Percentiles rank a stretch among this genome's conserved stretches.
phyloP scores from a whole-genome alignment of 2,329 filamentous ascomycete genomes.

The Pestalotiopsis sp. region DNA sequence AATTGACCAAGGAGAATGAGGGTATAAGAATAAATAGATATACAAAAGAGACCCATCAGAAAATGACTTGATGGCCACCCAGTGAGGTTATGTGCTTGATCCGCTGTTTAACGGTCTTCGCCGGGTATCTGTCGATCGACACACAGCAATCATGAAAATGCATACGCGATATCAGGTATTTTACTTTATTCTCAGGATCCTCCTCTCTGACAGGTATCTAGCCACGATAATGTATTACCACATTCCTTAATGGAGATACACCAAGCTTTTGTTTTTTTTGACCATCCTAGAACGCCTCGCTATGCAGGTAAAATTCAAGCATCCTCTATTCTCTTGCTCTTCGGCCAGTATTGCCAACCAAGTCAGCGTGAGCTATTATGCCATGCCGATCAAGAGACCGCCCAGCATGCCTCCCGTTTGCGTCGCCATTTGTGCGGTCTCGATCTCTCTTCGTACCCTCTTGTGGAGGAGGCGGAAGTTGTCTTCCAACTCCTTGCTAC shows the following conservation, averaged over 20 bases:
- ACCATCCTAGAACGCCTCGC: constrained; percentile 6
- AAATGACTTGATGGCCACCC: too few relatives aligned
- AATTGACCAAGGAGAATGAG: too few relatives aligned
- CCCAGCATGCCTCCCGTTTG: constrained; percentile 89
- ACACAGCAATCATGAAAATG: not conserved
- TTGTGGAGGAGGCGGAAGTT: constrained; percentile 70
- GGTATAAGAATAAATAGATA: not conserved
- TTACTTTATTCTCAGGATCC: not conserved
- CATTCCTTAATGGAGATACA: not conserved
- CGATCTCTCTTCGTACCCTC: constrained; percentile 75
- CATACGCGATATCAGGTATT: not conserved
- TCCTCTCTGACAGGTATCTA: not conserved
- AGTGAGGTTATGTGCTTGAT: too few relatives aligned
- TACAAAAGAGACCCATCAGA: not conserved
- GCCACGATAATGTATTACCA: not conserved
- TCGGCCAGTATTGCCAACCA: not conserved
- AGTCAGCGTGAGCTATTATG: constrained; percentile 11
- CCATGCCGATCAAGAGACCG: constrained; percentile 56
- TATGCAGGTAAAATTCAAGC: constrained; percentile 9
- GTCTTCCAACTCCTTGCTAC: constrained; percentile 71
- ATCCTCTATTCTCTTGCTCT: not conserved
- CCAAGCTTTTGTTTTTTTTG: constrained; percentile 3
- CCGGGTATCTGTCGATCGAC: too few relatives aligned
- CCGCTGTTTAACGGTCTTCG: too few relatives aligned
- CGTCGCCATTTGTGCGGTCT: constrained; percentile 80